Evolutionary conservation across 1,139 yeast species (phyloP), one percentile per base, ranked within the genome.

Genomic region (Hyphopichia buzzinii): DNA sequence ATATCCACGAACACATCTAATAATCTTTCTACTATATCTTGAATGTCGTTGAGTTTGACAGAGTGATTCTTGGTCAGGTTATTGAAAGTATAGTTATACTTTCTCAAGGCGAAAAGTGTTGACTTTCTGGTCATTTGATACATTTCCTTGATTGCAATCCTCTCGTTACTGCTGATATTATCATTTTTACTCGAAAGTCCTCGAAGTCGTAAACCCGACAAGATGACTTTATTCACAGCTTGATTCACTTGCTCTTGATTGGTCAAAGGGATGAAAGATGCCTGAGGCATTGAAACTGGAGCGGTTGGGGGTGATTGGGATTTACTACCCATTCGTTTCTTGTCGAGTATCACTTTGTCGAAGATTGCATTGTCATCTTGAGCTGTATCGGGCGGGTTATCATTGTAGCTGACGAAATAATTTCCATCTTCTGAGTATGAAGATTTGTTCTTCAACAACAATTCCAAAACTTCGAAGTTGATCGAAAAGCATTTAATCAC

Each of bases 111-210:
- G 49, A 71, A 70, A 30, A 61, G 38, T 3, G 76, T 56, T 2
- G 74, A 57, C 40, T 66, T 64, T 35, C 50, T 55, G 1, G 76
- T 67, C 73, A 69, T 69, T 33, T 64, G 70, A 41, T 67, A 64
- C 4, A 70, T 59, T 42, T 71, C 76, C 39, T 65, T 66, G 22
- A 67, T 56, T 25, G 64, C 57, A 12, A 69, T 43, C 36, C 54
- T 62, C 21, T 64, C 72, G 39, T 66, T 66, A 8, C 48, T 23
- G 24, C 29, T 27, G 4, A 33, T 33, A 17, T 13, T 24, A 3
- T 12, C 15, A 10, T 14, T 28, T 13, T 47, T 57, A 22, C 58
- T 50, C 2, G 68, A 58, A 27, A 71, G 52, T 1, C 76, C 76
- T 32, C 77, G 52, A 17, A 71, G 55, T 39, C 77, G 48, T 26